A percentile compares a stretch with the other conserved stretches of the same genome.
phyloP scores from a whole-genome alignment of 306 rosid genomes.

The Cicer pinnatifidum region DNA sequence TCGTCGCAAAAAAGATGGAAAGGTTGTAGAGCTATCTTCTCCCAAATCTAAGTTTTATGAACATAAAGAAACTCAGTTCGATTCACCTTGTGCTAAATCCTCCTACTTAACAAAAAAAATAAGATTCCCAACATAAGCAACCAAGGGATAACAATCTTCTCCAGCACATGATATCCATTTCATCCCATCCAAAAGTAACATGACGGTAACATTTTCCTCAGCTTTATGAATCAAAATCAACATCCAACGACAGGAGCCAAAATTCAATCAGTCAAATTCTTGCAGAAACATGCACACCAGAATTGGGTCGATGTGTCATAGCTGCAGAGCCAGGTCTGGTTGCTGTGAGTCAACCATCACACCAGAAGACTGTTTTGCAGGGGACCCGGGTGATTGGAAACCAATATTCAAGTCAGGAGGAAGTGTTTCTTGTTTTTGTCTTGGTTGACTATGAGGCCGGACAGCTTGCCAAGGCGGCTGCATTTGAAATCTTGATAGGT shows the following conservation, averaged over 20 bases:
- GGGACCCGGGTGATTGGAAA: slow-evolving; percentile 92
- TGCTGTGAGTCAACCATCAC: slow-evolving; percentile 90
- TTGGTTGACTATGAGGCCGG: slow-evolving; percentile 66
- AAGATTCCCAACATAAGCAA: slow-evolving; percentile 40
- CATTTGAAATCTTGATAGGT: slow-evolving; percentile 80
- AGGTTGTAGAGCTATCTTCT: slow-evolving; percentile 27
- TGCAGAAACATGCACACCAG: slow-evolving; percentile 38
- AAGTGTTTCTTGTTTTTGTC: slow-evolving; percentile 80
- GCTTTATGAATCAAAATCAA: slow-evolving; percentile 42
- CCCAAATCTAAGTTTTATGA: slow-evolving; percentile 40
- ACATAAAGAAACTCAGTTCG: slow-evolving; percentile 44
- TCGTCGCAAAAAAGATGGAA: slow-evolving; percentile 45
- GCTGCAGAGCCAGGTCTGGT: slow-evolving; percentile 98
- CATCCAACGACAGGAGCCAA: slow-evolving; percentile 44
- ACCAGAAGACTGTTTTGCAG: slow-evolving; percentile 86
- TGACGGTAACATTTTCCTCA: slow-evolving; percentile 45
- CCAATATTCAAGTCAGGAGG: slow-evolving; percentile 98
- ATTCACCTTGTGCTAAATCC: slow-evolving; percentile 41
- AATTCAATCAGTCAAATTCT: slow-evolving; percentile 42
- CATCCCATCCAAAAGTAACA: slow-evolving; percentile 43
- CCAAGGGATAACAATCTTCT: slow-evolving; percentile 41
- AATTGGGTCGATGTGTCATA: slow-evolving; percentile 66
- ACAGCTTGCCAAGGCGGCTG: slow-evolving; percentile 74
- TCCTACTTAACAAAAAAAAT: slow-evolving; percentile 43
- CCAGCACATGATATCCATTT: slow-evolving; percentile 39